phyloP scores from a whole-genome alignment of 2,329 filamentous ascomycete species.

The Curvularia spicifera region DNA sequence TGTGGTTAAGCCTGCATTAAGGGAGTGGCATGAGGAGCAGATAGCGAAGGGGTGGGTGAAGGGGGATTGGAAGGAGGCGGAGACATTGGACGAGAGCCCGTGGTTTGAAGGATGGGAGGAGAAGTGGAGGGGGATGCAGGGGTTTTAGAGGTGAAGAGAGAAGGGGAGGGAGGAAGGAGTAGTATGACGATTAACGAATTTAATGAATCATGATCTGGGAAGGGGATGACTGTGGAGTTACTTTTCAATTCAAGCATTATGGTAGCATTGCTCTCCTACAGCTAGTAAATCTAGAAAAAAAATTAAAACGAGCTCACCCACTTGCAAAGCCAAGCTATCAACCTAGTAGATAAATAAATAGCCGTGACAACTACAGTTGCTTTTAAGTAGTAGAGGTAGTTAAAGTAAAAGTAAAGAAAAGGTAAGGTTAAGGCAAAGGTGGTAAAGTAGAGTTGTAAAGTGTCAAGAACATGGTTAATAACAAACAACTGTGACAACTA shows the following conservation, averaged over 20 bases:
- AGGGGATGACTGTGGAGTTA: too few relatives aligned
- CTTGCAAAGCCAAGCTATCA: too few relatives aligned
- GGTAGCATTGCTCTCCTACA: neutral
- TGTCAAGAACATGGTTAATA: too few relatives aligned
- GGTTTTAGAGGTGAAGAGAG: slow-evolving; percentile 53
- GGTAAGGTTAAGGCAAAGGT: too few relatives aligned
- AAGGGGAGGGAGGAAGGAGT: neutral
- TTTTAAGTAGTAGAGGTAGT: too few relatives aligned
- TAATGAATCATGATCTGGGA: neutral
- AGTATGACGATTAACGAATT: neutral
- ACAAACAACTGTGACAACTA: too few relatives aligned
- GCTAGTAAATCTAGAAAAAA: too few relatives aligned
- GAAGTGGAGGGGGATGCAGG: slow-evolving; percentile 72
- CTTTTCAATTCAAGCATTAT: neutral
- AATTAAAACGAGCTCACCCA: too few relatives aligned
- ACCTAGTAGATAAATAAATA: too few relatives aligned
- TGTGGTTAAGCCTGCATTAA: slow-evolving; percentile 69
- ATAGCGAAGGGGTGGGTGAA: slow-evolving; percentile 65
- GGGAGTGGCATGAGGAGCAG: slow-evolving; percentile 71
- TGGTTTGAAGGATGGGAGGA: slow-evolving; percentile 79
- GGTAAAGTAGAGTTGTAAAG: too few relatives aligned
- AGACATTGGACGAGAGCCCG: slow-evolving; percentile 75
- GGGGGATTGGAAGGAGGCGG: slow-evolving; percentile 65
- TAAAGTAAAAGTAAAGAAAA: too few relatives aligned
- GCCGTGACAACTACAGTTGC: too few relatives aligned